Conservation (phyloP, 2,329 filamentous ascomycete species). For the Paecilomyces sp. region DNA sequence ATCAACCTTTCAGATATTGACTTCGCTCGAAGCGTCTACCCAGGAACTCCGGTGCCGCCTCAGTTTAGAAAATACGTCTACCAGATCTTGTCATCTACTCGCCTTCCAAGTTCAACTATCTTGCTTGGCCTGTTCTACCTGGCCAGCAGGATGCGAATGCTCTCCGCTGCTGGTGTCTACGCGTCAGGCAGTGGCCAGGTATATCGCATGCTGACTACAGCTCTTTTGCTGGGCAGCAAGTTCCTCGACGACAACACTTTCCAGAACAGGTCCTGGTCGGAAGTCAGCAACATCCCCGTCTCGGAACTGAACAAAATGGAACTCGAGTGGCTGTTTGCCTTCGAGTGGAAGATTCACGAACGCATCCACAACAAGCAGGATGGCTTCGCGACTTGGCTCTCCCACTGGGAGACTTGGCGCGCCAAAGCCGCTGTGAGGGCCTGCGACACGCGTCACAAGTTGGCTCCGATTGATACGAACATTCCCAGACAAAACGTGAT, state of each 20-base stretch:
- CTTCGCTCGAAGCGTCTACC: conserved; percentile 56
- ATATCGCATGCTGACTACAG: conserved; percentile 80
- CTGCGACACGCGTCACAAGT: conserved; percentile 40
- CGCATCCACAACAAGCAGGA: conserved; percentile 68
- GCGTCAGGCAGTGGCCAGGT: conserved; percentile 60
- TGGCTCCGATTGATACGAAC: conserved; percentile 60
- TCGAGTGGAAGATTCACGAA: conserved; percentile 79
- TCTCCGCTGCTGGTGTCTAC: conserved; percentile 52
- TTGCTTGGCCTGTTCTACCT: conserved; percentile 85
- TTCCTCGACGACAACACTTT: conserved; percentile 97
- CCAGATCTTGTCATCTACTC: conserved; percentile 82
- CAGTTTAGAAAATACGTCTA: conserved; percentile 88
- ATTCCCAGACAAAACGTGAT: conserved; percentile 46
- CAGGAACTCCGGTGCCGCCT: conserved; percentile 55
- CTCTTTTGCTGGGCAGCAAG: conserved; percentile 83
- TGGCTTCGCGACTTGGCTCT: conserved; percentile 59
- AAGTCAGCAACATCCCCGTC: conserved; percentile 85
- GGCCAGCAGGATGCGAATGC: conserved; percentile 71
- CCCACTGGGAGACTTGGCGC: conserved; percentile 60
- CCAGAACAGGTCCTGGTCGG: conserved; percentile 93
- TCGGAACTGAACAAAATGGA: conserved; percentile 78
- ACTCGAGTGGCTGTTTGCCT: conserved; percentile 77
- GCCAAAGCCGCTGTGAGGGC: conserved; percentile 41
- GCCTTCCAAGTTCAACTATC: conserved; percentile 85
- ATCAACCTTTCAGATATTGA: conserved; percentile 57